Conservation (phyloP, 768 basidiomycete genomes). For the Panus rudis region DNA sequence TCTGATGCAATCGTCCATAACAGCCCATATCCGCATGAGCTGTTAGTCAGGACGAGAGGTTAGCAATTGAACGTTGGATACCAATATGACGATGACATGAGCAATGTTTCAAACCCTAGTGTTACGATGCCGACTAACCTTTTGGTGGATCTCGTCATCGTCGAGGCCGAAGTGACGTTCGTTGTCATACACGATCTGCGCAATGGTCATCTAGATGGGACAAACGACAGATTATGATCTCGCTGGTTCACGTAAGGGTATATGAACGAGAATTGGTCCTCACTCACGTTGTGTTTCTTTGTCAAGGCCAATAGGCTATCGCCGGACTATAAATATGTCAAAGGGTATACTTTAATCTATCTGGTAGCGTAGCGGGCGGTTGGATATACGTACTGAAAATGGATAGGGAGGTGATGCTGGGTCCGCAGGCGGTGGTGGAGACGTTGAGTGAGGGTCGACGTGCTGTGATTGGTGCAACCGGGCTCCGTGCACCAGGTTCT, state of each 20-base stretch:
- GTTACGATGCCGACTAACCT: too few relatives aligned
- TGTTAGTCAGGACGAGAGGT: conserved; percentile 8
- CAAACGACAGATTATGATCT: too few relatives aligned
- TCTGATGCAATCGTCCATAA: conserved; percentile 90
- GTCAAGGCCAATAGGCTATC: conserved; percentile 70
- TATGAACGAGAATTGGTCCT: not conserved
- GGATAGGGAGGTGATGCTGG: conserved; percentile 72
- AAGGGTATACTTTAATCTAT: not conserved
- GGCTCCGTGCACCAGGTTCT: conserved; percentile 70
- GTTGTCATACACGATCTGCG: conserved; percentile 91
- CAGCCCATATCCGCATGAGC: conserved; percentile 78
- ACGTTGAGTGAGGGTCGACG: conserved; percentile 26
- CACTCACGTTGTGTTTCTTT: conserved; percentile 71
- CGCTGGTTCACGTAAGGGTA: not conserved
- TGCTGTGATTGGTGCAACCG: conserved; percentile 62
- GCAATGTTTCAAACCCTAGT: not conserved
- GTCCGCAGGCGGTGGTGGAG: conserved; percentile 14
- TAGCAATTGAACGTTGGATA: not conserved
- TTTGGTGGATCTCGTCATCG: conserved; percentile 66
- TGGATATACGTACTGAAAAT: conserved; percentile 39
- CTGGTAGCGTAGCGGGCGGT: too few relatives aligned
- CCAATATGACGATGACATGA: not conserved
- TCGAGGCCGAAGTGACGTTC: conserved; percentile 76
- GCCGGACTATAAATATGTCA: conserved; percentile 40
- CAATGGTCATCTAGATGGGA: conserved; percentile 71